Percentiles rank a stretch among this genome's conserved stretches.
Evolutionary conservation across 1,284 basidiomycete genomes (phyloP).

Genomic region (Ceratobasidium sp.): DNA sequence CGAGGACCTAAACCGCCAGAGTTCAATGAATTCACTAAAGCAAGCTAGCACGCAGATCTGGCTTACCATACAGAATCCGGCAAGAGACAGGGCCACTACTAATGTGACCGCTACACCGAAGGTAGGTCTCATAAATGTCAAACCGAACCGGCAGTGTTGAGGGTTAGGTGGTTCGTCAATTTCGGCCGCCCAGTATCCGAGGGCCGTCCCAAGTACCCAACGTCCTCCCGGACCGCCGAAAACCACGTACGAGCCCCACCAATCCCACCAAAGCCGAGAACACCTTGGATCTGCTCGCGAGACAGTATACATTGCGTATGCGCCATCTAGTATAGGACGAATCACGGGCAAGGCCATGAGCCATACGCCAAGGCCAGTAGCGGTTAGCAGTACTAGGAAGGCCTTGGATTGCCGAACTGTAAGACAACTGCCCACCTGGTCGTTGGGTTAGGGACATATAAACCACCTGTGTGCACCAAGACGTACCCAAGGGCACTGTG

Average conservation of each 20-base stretch:
- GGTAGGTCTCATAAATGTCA: constrained; percentile 45
- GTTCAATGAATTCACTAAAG: not conserved
- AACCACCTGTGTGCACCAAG: not conserved
- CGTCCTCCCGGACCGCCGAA: constrained; percentile 60
- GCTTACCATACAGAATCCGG: constrained; percentile 56
- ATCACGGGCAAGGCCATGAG: constrained; percentile 53
- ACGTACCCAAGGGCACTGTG: constrained; percentile 59
- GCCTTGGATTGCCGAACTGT: constrained; percentile 56
- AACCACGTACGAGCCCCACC: constrained; percentile 60
- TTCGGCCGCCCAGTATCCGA: constrained; percentile 56
- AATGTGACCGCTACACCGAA: constrained; percentile 26
- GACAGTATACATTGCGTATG: constrained; percentile 50
- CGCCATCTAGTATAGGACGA: constrained; percentile 51
- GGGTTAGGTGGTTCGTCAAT: constrained; percentile 52
- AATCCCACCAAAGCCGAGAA: constrained; percentile 58
- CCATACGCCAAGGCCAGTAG: constrained; percentile 53
- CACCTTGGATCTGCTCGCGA: constrained; percentile 55
- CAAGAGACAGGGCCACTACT: constrained; percentile 51
- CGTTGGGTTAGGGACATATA: constrained; percentile 5
- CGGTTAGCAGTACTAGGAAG: constrained; percentile 55
- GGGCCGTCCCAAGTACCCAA: constrained; percentile 55
- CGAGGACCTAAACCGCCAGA: constrained; percentile 9
- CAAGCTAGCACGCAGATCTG: not conserved
- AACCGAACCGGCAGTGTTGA: constrained; percentile 55
- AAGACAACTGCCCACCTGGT: constrained; percentile 61